These are phyloP conservation scores for Scheffersomyces illinoinensis DNA, from an alignment of 1,139 yeast species.

Conservation along the genomic window DNA sequence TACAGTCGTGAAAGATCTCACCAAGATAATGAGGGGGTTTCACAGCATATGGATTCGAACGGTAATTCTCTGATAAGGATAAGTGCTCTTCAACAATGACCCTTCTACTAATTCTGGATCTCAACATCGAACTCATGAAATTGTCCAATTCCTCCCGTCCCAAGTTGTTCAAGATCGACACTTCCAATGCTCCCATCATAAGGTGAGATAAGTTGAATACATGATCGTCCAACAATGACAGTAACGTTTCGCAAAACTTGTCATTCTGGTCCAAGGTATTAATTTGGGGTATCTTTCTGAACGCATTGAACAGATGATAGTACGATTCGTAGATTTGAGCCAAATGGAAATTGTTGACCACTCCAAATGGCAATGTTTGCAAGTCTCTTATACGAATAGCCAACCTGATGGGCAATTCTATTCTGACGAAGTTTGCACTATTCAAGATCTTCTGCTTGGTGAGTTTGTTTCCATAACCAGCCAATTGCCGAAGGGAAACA, in stretches of 20 bases:
- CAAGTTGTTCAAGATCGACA: conserved; percentile 62
- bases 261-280: conserved; percentile 72
- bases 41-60: conserved; percentile 39
- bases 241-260: conserved; percentile 63
- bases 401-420: conserved; percentile 80
- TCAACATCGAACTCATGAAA: conserved; percentile 71
- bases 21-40: conserved; percentile 77
- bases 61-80: conserved; percentile 68
- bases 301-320: conserved; percentile 81
- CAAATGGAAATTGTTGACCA: conserved; percentile 81
- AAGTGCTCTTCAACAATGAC: conserved; percentile 90
- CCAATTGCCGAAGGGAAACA: conserved; percentile 81
- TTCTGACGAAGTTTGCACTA: conserved; percentile 84
- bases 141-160: conserved; percentile 66
- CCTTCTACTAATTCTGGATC: conserved; percentile 86
- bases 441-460: conserved; percentile 77
- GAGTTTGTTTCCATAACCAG: conserved; percentile 81
- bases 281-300: conserved; percentile 71
- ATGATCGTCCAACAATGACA: conserved; percentile 72
- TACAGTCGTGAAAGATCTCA: conserved; percentile 78
- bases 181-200: conserved; percentile 91
- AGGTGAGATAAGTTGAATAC: conserved; percentile 79
- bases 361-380: conserved; percentile 80
- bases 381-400: conserved; percentile 78
- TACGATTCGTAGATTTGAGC: conserved; percentile 88